Conservation (phyloP, 192 early-diverging fungal genomes). For the Umbelopsis isabellina region DNA sequence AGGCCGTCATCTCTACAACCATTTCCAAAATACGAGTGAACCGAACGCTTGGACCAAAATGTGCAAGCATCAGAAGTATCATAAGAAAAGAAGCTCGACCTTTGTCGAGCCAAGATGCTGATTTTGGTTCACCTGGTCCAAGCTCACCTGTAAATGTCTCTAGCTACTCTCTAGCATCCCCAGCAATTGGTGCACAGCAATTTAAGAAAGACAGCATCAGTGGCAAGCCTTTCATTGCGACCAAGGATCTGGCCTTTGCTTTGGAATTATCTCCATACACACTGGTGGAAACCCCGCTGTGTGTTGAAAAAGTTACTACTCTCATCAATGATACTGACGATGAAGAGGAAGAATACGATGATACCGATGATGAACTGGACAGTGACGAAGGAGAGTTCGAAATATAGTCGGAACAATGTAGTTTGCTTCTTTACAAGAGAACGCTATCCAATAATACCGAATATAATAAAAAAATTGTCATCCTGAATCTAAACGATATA, state of each 20-base stretch:
- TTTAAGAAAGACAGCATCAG: slow-evolving; percentile 43
- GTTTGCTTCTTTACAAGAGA: too few species aligned
- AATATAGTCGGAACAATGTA: slow-evolving; percentile 7
- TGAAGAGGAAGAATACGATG: slow-evolving; percentile 56
- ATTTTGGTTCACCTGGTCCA: background rate
- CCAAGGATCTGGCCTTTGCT: slow-evolving; percentile 63
- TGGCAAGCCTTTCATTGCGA: slow-evolving; percentile 41
- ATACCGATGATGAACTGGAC: slow-evolving; percentile 38
- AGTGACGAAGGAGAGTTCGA: slow-evolving; percentile 36
- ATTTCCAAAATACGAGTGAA: slow-evolving; percentile 69
- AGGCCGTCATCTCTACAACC: slow-evolving; percentile 67
- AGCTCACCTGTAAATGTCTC: background rate
- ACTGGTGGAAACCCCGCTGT: slow-evolving; percentile 65
- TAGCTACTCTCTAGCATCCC: background rate
- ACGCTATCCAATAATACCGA: too few species aligned
- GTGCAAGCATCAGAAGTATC: slow-evolving; percentile 1
- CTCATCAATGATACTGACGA: slow-evolving; percentile 54
- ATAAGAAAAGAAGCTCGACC: slow-evolving; percentile 12
- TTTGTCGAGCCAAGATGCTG: background rate
- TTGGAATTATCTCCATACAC: slow-evolving; percentile 65
- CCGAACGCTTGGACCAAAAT: slow-evolving; percentile 53
- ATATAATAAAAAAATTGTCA: too few species aligned
- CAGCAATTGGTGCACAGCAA: slow-evolving; percentile 22
- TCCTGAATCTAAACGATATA: too few species aligned
- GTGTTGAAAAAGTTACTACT: slow-evolving; percentile 55